A percentile compares a stretch with the other conserved stretches of the same genome.
These are phyloP conservation scores for Salvia hispanica DNA, from an alignment of 257 asterid genomes.

Conservation along the genomic window DNA sequence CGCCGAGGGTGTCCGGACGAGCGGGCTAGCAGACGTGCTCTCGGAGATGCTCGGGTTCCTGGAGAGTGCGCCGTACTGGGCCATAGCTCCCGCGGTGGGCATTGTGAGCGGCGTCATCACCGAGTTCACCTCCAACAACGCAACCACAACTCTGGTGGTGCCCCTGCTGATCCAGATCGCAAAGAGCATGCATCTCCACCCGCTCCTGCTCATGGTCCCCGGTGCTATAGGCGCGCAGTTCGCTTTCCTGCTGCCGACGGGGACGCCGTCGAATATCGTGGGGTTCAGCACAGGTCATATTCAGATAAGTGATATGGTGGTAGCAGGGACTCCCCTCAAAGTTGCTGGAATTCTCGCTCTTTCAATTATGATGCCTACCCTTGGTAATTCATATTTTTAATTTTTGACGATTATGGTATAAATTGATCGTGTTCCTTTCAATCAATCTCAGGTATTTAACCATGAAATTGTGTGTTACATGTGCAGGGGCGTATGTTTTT, in stretches of 20 bases:
- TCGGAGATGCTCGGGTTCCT: conserved; percentile 61
- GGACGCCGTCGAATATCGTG: conserved; percentile 82
- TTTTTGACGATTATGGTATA: no score
- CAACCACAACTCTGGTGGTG: conserved; percentile 71
- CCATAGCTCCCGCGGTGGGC: conserved; percentile 73
- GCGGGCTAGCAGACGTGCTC: conserved; percentile 76
- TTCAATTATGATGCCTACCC: conserved; percentile 81
- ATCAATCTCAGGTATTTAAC: background rate
- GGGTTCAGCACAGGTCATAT: conserved; percentile 87
- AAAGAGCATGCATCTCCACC: conserved; percentile 57
- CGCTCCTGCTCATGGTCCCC: conserved; percentile 70
- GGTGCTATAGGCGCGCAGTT: conserved; percentile 81
- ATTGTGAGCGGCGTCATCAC: conserved; percentile 65
- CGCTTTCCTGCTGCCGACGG: conserved; percentile 70
- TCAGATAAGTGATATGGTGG: conserved; percentile 68
- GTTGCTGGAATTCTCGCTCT: conserved; percentile 53
- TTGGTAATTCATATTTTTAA: conserved; percentile 44
- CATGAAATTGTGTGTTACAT: background rate
- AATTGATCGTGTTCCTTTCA: no score
- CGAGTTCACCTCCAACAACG: conserved; percentile 82
- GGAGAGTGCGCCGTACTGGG: conserved; percentile 62
- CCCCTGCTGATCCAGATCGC: conserved; percentile 77
- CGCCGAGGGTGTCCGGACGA: conserved; percentile 80
- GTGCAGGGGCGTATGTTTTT: conserved; percentile 70
- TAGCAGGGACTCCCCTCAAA: conserved; percentile 62